Evolutionary conservation across 768 basidiomycete species (phyloP).

Genomic region (Rhodotorula babjevae): DNA sequence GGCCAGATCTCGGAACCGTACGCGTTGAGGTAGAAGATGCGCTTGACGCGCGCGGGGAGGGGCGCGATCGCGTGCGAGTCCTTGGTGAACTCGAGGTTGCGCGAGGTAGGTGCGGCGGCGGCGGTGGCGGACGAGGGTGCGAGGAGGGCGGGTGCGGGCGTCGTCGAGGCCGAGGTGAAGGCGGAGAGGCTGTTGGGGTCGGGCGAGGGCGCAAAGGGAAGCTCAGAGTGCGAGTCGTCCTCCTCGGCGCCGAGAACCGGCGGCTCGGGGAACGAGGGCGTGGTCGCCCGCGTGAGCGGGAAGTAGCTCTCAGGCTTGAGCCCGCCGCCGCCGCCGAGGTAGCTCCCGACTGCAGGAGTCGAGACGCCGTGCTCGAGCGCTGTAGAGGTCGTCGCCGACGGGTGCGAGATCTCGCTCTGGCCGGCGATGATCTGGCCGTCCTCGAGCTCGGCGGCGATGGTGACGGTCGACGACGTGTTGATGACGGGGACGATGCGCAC

Average conservation of each 20-base stretch:
- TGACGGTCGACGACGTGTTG: slow-evolving; percentile 91
- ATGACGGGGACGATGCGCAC: slow-evolving; percentile 80
- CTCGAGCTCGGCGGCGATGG: slow-evolving; percentile 63
- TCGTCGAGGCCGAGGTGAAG: not conserved
- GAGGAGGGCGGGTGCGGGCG: too few species aligned
- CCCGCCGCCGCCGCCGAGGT: not conserved
- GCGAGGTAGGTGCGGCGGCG: not conserved
- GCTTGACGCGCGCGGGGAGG: slow-evolving; percentile 20
- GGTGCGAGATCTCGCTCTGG: slow-evolving; percentile 37
- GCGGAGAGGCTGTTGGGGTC: not conserved
- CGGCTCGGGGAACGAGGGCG: slow-evolving; percentile 35
- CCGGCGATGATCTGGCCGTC: slow-evolving; percentile 29
- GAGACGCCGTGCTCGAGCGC: not conserved
- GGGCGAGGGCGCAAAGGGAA: not conserved
- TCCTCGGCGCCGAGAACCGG: slow-evolving; percentile 35
- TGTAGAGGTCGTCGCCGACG: not conserved
- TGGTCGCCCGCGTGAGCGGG: slow-evolving; percentile 29
- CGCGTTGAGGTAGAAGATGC: slow-evolving; percentile 39
- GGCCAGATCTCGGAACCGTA: slow-evolving; percentile 39
- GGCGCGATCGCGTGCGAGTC: slow-evolving; percentile 6
- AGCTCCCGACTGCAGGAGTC: not conserved
- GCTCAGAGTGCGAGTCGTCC: slow-evolving; percentile 8
- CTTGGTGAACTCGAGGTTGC: slow-evolving; percentile 38
- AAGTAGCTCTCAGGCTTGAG: not conserved
- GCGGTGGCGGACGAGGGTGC: not conserved